Conservation (phyloP, 1,284 basidiomycete species). For the Heterobasidion irregulare region DNA sequence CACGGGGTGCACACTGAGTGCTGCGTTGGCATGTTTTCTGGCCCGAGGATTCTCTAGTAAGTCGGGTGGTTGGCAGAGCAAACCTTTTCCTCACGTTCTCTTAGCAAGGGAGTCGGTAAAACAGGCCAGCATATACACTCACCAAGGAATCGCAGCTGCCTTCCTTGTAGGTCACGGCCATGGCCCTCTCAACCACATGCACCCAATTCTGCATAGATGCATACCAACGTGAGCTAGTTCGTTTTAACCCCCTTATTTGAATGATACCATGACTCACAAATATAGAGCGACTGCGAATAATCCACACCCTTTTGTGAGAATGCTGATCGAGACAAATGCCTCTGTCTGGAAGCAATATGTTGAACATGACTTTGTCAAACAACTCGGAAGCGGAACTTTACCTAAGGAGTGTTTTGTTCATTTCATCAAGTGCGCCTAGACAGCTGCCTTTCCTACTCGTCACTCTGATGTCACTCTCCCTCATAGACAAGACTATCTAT, state of each 20-base stretch:
- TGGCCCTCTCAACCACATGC: conserved; percentile 86
- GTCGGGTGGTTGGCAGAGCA: conserved; percentile 11
- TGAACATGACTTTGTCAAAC: conserved; percentile 76
- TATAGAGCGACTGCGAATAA: conserved; percentile 48
- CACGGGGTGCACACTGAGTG: conserved; percentile 88
- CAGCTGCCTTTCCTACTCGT: not conserved
- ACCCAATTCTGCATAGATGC: conserved; percentile 41
- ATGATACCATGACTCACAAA: not conserved
- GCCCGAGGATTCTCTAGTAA: conserved; percentile 43
- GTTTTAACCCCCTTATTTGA: not conserved
- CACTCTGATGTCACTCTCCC: not conserved
- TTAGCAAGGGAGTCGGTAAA: conserved; percentile 52
- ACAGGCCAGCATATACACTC: conserved; percentile 64
- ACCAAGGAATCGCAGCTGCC: conserved; percentile 71
- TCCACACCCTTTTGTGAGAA: conserved; percentile 63
- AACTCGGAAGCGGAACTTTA: conserved; percentile 68
- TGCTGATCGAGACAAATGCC: conserved; percentile 53
- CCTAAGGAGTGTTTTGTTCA: conserved; percentile 64
- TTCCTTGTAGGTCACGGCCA: conserved; percentile 67
- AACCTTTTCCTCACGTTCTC: not conserved
- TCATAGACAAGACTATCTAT: conserved; percentile 67
- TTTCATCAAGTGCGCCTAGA: conserved; percentile 66
- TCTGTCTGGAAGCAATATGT: conserved; percentile 70
- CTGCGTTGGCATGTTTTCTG: conserved; percentile 71
- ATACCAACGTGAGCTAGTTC: conserved; percentile 48